These are phyloP conservation scores for Setaria italica DNA, from an alignment of 202 grass and related monocot species.

Conservation along the genomic window DNA sequence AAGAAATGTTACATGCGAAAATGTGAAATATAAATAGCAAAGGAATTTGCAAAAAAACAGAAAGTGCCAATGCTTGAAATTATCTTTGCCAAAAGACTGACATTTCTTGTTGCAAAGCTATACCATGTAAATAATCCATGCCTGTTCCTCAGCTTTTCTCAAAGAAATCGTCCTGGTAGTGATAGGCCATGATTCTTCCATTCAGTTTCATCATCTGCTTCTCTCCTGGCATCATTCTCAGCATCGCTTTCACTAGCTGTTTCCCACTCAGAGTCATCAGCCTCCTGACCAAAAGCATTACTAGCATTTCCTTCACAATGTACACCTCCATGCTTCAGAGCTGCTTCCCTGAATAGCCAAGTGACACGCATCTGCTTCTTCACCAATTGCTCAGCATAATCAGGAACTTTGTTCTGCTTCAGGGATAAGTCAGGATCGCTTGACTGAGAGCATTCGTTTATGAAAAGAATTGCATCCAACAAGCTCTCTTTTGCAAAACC, in stretches of 20 bases:
- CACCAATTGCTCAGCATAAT: conserved; percentile 93
- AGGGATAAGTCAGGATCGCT: conserved; percentile 82
- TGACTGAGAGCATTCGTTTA: conserved; percentile 89
- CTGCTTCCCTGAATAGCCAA: conserved; percentile 94
- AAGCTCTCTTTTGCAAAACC: conserved; percentile 95
- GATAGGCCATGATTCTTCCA: conserved; percentile 56
- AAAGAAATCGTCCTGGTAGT: conserved; percentile 56
- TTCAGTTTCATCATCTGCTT: conserved; percentile 63
- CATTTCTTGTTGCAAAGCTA: conserved; percentile 5
- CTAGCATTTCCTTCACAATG: conserved; percentile 65
- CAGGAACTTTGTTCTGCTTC: conserved; percentile 96
- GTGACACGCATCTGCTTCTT: conserved; percentile 94
- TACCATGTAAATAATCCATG: background rate
- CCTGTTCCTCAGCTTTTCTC: conserved; percentile 57
- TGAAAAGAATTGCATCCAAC: conserved; percentile 96
- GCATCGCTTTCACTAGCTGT: conserved; percentile 81
- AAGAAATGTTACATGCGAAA: background rate
- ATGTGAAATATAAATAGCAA: no score
- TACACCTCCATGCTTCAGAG: conserved; percentile 79
- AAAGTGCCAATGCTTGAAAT: background rate
- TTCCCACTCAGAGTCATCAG: conserved; percentile 94
- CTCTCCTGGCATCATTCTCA: conserved; percentile 64
- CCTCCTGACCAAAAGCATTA: conserved; percentile 79
- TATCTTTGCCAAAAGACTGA: background rate
- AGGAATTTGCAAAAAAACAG: no score